A percentile compares a stretch with the other conserved stretches of the same genome.
phyloP scores from a whole-genome alignment of 2,329 filamentous ascomycete genomes.

The Ophiocordyceps camponoti-leonardi region DNA sequence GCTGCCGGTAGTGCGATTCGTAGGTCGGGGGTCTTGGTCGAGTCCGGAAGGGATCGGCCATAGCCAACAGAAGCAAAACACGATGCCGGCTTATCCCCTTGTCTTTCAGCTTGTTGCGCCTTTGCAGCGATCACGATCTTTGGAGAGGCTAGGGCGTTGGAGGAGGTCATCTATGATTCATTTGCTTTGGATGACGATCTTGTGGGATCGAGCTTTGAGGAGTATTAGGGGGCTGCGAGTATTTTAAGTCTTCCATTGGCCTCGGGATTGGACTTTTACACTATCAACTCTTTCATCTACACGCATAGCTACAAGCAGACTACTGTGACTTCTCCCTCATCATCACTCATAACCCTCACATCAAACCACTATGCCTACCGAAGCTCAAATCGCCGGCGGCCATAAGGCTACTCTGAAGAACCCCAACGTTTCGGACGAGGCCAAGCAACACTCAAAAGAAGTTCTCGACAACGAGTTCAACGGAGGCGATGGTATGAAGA shows the following conservation, averaged over 20 bases:
- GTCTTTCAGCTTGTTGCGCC: too few species aligned
- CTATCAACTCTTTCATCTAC: background rate
- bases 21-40: background rate
- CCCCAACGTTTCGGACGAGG: slow-evolving; percentile 35
- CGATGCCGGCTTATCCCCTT: background rate
- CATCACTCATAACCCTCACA: background rate
- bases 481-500: slow-evolving; percentile 18
- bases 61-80: background rate
- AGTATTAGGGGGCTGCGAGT: background rate
- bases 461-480: slow-evolving; percentile 33
- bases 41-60: background rate
- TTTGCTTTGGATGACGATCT: background rate
- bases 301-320: background rate
- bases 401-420: slow-evolving; percentile 43
- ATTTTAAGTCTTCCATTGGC: background rate
- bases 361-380: slow-evolving; percentile 21
- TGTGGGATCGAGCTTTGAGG: background rate
- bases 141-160: background rate
- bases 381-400: slow-evolving; percentile 34
- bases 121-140: too few species aligned
- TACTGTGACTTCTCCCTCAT: background rate
- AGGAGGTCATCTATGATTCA: background rate
- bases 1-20: too few species aligned
- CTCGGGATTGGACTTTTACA: background rate
- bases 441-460: slow-evolving; percentile 35